Evolutionary conservation across 176 grass and related monocot genomes (phyloP).

Genomic region (Melocanna baccifera): DNA sequence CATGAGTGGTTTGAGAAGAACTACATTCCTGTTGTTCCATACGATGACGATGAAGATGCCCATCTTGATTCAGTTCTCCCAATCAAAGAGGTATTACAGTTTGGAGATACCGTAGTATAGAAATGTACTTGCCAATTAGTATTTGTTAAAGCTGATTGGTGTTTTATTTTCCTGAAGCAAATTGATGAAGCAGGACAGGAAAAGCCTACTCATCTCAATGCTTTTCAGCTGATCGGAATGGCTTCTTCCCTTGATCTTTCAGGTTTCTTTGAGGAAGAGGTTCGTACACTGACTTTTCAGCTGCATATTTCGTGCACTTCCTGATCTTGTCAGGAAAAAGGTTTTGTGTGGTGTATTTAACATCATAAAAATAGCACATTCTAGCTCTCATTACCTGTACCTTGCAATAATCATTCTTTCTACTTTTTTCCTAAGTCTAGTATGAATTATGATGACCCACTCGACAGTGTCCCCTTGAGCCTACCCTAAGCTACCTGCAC

Average conservation of each 20-base stretch:
- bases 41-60: slow-evolving; percentile 56
- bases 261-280: slow-evolving; percentile 92
- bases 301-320: not conserved
- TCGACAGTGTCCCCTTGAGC: not conserved
- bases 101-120: not conserved
- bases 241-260: slow-evolving; percentile 81
- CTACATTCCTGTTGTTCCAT: slow-evolving; percentile 42
- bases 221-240: slow-evolving; percentile 93
- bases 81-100: slow-evolving; percentile 59
- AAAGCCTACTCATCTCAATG: slow-evolving; percentile 67
- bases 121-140: not conserved
- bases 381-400: not conserved
- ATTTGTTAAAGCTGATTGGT: slow-evolving; percentile 20
- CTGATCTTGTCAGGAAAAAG: not conserved
- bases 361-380: not conserved
- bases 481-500: not conserved
- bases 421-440: not conserved
- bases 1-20: slow-evolving; percentile 72
- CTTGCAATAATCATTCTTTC: not conserved
- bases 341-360: not conserved
- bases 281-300: slow-evolving; percentile 18
- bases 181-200: slow-evolving; percentile 25
- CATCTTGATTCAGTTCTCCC: slow-evolving; percentile 26
- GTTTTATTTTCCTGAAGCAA: slow-evolving; percentile 48
- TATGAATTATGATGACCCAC: not conserved